These are phyloP conservation scores for Hymenotorrendiella dingleyae DNA, from an alignment of 2,329 filamentous ascomycete species.

Conservation along the genomic window DNA sequence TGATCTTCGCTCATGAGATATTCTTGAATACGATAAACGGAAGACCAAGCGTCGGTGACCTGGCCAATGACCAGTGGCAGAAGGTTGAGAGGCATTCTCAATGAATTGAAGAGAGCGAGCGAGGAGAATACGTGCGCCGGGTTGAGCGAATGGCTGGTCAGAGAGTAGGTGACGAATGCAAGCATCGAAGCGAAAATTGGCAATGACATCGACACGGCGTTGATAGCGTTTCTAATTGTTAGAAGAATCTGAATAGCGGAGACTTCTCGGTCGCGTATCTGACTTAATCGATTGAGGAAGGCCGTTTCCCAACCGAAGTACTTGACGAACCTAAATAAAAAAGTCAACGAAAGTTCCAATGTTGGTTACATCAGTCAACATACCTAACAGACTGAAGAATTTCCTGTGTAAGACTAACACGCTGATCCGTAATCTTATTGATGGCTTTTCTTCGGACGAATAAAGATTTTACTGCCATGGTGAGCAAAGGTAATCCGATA, in stretches of 20 bases:
- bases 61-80: constrained; percentile 84
- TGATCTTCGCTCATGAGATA: constrained; percentile 84
- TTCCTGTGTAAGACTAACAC: constrained; percentile 86
- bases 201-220: constrained; percentile 53
- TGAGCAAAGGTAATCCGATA: constrained; percentile 71
- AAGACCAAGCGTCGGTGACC: constrained; percentile 82
- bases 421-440: constrained; percentile 90
- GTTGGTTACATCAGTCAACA: too few relatives aligned
- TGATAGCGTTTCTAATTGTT: constrained; percentile 61
- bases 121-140: constrained; percentile 87
- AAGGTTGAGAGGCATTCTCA: constrained; percentile 85
- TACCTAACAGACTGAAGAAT: constrained; percentile 85
- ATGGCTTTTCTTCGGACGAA: constrained; percentile 71
- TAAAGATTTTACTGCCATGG: constrained; percentile 68
- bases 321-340: constrained; percentile 96
- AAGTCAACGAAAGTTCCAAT: too few relatives aligned
- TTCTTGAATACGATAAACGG: constrained; percentile 77
- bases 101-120: constrained; percentile 83
- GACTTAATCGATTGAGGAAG: constrained; percentile 70
- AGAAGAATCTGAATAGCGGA: constrained; percentile 77
- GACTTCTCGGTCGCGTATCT: constrained; percentile 73
- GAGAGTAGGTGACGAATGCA: constrained; percentile 77
- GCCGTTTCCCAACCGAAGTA: constrained; percentile 93
- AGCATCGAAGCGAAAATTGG: constrained; percentile 95
- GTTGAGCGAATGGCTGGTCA: constrained; percentile 59